These are phyloP conservation scores for Theileria parva DNA, from an alignment of 169 alveolate species.

Conservation along the genomic window DNA sequence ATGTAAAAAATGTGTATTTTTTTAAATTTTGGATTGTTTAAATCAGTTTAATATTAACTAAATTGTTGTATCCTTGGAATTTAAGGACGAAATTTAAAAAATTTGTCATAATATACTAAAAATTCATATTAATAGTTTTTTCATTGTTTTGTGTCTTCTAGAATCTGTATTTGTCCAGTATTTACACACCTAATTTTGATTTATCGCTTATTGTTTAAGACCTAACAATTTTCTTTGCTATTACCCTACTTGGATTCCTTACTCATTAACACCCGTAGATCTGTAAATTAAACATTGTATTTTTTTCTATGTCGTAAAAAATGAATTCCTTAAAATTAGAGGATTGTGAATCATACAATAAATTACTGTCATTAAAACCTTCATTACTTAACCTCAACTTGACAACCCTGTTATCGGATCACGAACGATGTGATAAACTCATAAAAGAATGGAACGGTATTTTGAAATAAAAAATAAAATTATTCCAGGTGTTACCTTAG, in stretches of 20 bases:
- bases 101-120: not conserved
- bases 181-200: not conserved
- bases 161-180: not conserved
- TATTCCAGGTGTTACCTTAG: slow-evolving; percentile 55
- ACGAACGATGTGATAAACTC: slow-evolving; percentile 48
- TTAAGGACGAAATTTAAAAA: not conserved
- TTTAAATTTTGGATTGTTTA: not conserved
- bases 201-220: not conserved
- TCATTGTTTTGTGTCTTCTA: not conserved
- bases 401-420: slow-evolving; percentile 51
- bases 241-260: not conserved
- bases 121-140: too few species aligned
- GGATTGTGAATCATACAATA: slow-evolving; percentile 14
- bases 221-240: not conserved
- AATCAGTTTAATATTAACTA: not conserved
- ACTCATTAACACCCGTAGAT: not conserved
- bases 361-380: slow-evolving; percentile 6
- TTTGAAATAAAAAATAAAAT: not conserved
- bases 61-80: too few species aligned
- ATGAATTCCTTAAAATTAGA: slow-evolving; percentile 17
- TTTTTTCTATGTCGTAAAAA: not conserved
- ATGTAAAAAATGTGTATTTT: not conserved
- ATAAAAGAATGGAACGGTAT: slow-evolving; percentile 45
- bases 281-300: not conserved
- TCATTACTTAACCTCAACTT: slow-evolving; percentile 9